Conservation (phyloP, 148 eudicot genomes). For the Gaultheria prostrata region DNA sequence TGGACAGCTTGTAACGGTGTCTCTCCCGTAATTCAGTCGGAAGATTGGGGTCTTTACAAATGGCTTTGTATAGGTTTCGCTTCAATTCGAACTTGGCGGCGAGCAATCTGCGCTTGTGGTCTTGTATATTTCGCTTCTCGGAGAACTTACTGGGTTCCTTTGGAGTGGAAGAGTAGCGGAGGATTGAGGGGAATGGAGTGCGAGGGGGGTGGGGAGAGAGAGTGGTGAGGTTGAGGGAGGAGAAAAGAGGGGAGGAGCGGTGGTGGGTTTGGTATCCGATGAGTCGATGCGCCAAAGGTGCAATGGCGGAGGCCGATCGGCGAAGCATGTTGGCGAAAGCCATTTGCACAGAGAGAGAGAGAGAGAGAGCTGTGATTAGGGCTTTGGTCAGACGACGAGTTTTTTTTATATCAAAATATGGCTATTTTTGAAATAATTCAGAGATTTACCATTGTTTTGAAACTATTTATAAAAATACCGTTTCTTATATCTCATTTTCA, state of each 20-base stretch:
- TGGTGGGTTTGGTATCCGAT: slow-evolving; percentile 37
- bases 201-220: slow-evolving; percentile 15
- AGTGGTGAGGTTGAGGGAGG: slow-evolving; percentile 32
- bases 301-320: slow-evolving; percentile 38
- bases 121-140: neutral
- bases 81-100: neutral
- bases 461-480: no score
- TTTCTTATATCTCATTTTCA: no score
- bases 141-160: neutral
- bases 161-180: neutral
- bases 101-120: neutral
- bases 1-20: neutral
- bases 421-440: no score
- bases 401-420: no score
- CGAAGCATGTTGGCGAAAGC: slow-evolving; percentile 48
- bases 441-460: no score
- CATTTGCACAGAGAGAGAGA: slow-evolving; percentile 38
- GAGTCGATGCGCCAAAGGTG: slow-evolving; percentile 41
- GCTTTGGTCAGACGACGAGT: no score
- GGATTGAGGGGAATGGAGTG: slow-evolving; percentile 29
- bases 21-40: neutral
- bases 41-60: neutral
- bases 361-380: neutral
- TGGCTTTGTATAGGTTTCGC: neutral
- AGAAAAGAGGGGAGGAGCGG: slow-evolving; percentile 29